Conservation (phyloP, 352 stramenopile species). For the Pythium aquatile region DNA sequence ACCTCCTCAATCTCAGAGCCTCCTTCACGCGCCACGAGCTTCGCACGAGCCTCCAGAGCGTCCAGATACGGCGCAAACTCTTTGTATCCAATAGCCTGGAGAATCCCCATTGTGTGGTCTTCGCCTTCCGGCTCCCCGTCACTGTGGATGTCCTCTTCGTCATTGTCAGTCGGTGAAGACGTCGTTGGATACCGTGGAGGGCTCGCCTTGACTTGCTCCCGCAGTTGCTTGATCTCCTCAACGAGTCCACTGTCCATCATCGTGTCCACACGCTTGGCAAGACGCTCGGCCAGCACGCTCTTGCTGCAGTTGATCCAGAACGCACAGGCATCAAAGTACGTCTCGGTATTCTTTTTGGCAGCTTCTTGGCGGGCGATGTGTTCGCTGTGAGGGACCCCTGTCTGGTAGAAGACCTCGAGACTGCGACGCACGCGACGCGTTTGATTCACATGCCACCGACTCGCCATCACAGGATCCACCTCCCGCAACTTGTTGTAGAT, state of each 20-base stretch:
- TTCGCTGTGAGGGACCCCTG: conserved; percentile 72
- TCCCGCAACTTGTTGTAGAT: conserved; percentile 58
- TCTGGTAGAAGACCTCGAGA: conserved; percentile 84
- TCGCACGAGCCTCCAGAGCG: conserved; percentile 41
- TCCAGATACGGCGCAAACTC: conserved; percentile 87
- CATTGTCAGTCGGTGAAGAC: background rate
- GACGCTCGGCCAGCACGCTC: conserved; percentile 52
- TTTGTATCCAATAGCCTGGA: conserved; percentile 90
- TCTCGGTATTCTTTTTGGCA: conserved; percentile 44
- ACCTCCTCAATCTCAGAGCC: conserved; percentile 8
- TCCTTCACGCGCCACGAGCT: conserved; percentile 1
- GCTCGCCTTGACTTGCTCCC: conserved; percentile 46
- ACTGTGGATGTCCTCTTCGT: conserved; percentile 3
- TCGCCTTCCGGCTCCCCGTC: conserved; percentile 27
- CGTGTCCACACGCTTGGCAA: conserved; percentile 68
- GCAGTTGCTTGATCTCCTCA: conserved; percentile 68
- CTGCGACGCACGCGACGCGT: conserved; percentile 84
- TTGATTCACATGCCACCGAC: conserved; percentile 82
- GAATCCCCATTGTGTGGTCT: conserved; percentile 61
- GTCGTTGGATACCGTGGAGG: conserved; percentile 34
- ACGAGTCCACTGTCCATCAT: conserved; percentile 82
- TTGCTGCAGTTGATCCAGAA: conserved; percentile 86
- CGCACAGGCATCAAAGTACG: conserved; percentile 76
- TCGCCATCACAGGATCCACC: conserved; percentile 84
- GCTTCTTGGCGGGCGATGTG: conserved; percentile 54